These are phyloP conservation scores for Solanum hybrid DNA, from an alignment of 305 asterid species.

Conservation along the genomic window DNA sequence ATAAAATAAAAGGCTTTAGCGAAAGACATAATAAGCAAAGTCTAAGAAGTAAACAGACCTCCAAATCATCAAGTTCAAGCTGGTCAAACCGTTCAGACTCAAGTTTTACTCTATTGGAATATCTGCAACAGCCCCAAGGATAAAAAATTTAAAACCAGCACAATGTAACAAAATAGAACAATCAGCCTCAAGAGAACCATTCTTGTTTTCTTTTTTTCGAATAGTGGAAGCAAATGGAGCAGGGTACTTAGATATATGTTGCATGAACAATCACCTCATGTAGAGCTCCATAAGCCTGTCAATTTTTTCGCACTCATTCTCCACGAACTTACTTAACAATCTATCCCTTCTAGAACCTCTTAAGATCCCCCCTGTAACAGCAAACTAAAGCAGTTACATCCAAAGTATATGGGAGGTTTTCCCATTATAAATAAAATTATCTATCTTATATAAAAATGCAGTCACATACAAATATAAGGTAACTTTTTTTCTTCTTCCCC, in stretches of 20 bases:
- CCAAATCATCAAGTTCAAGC: conserved; percentile 76
- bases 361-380: conserved; percentile 64
- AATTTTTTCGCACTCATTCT: conserved; percentile 91
- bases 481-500: neutral
- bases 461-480: neutral
- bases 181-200: neutral
- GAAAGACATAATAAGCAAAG: neutral
- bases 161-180: neutral
- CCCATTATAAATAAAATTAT: neutral
- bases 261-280: conserved; percentile 47
- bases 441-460: neutral
- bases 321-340: conserved; percentile 83
- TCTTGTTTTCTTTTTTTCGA: neutral
- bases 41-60: conserved; percentile 35
- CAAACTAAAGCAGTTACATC: neutral
- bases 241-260: neutral
- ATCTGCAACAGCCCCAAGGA: conserved; percentile 32
- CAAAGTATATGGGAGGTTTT: neutral
- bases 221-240: neutral
- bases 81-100: conserved; percentile 57
- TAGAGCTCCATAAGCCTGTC: conserved; percentile 96
- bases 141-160: neutral
- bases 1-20: neutral
- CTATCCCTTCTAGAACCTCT: conserved; percentile 98
- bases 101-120: conserved; percentile 73